Percentiles rank a stretch among this genome's conserved stretches.
phyloP scores from a whole-genome alignment of 345 rosid genomes.

The Murraya koenigii region DNA sequence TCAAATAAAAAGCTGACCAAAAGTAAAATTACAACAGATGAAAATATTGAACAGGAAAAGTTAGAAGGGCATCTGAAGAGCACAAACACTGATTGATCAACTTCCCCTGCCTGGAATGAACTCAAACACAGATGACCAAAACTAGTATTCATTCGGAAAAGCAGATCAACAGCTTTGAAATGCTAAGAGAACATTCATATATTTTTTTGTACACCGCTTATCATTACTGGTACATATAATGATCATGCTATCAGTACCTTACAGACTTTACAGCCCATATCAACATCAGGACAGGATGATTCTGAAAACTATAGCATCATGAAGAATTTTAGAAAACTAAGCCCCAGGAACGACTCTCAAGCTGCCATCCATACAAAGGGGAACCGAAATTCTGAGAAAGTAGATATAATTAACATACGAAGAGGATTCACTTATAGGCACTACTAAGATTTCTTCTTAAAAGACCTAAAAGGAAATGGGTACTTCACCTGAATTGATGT shows the following conservation, averaged over 20 bases:
- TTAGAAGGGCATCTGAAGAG: too few relatives aligned
- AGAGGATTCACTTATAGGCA: slow-evolving; percentile 16
- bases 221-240: slow-evolving; percentile 15
- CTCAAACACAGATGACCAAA: neutral
- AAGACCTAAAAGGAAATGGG: slow-evolving; percentile 18
- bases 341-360: slow-evolving; percentile 30
- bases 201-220: neutral
- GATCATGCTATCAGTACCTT: slow-evolving; percentile 3
- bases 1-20: neutral
- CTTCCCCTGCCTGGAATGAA: neutral
- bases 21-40: neutral
- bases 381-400: slow-evolving; percentile 25
- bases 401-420: neutral
- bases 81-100: neutral
- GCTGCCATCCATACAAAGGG: slow-evolving; percentile 36
- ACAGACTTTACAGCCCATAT: slow-evolving; percentile 12
- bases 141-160: neutral
- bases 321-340: slow-evolving; percentile 29
- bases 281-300: slow-evolving; percentile 14
- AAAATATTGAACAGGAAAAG: neutral
- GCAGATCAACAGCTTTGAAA: neutral
- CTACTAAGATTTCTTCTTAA: slow-evolving; percentile 8
- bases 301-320: slow-evolving; percentile 26
- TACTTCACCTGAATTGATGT: slow-evolving; percentile 48
- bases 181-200: neutral